Evolutionary conservation across 176 grass and related monocot genomes (phyloP), one percentile per base, ranked within the genome.

Genomic region (Juncus effusus): DNA sequence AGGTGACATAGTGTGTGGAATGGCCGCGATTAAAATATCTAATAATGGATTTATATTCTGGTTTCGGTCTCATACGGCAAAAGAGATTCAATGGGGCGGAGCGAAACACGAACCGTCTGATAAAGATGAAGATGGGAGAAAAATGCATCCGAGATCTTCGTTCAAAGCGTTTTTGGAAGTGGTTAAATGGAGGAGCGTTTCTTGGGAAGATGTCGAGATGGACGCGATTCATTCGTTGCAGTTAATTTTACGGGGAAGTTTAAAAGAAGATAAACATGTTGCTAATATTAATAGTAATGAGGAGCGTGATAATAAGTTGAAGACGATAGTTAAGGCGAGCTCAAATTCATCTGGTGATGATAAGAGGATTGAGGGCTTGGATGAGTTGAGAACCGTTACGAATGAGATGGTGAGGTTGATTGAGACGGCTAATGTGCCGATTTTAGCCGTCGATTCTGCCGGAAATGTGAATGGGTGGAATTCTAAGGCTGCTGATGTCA

Each of bases 191-290:
- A 92, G 85, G 64, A 99, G 94, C 81, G 79, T 93, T 77, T 83
- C 88, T 55, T 93, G 88, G 94, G 94, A 99, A 66, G 94, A 99
- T 84, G 80, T 99, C 41, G 94, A 99, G 64, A 93, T 99, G 88
- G 94, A 99, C n/a, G 85, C 94, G 56, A 99, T 99, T 71, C 94
- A 93, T 79, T 92, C 94, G 11, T 64, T 99, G 83, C 94, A 93
- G 81, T 65, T 99, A 73, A 99, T 99, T 65, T 55, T 99, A 36
- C 94, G 80, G 59, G 85, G 83, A 4, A 89, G 85, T 36, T 75
- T 93, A 76, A 82, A 89, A 84, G 80, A 89, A 36, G 83, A 84
- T 14, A 40, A 59, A 4, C 8, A 59, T 4, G 51, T 80, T 69
- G 88, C 83, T 63, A 71, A 60, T 36, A 90, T 70, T 41, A 72